Base-by-base conservation (phyloP, 2,329 filamentous ascomycete genomes). In the Rhynchosporium agropyri region DNA sequence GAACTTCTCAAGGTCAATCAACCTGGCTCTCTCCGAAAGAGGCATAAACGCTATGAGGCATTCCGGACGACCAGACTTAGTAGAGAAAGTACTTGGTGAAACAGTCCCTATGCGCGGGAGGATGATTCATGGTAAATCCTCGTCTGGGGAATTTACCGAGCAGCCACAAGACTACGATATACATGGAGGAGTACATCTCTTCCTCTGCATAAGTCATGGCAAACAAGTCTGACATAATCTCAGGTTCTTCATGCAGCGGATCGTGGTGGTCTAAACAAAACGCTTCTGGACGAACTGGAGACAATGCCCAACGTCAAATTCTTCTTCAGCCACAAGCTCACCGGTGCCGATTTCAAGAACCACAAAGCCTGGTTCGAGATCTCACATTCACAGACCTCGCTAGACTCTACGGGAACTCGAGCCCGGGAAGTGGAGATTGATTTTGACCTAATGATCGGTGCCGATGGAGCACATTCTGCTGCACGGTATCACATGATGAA, bases 1-100 rank as follows among this genome's bases (percentile, higher is more conserved):
- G 65, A 97, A 97, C 77, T 97, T 97, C 74, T 96, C 93, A 65
- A 96, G 92, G 76, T 98, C 95, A n/a, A 99, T 99, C 80, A 99
- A 99, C 74, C 79, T 99, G 61, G 94, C 95, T 28, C 81, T 99
- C 0, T 98, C 95, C 0, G 93, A 98, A 75, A 87, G 95, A 63
- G 95, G 95, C 38, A 93, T 98, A 75, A 90, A 95, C 75, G 91
- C 94, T 28, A 88, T 99, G 77, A 84, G 85, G 58, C 81, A 90
- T 70, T 86, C 90, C 1, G 84, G 86, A 31, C 83, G 87, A 38
- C 78, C 85, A 3, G 83, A 81, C 3, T 83, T 98, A 42, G 79
- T 97, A 38, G 83, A 93, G 12, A 82, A 87, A 69, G 86, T 98
- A 38, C 82, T 97, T 71, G 80, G 79, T 0, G 85, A 89, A 58